Evolutionary conservation across 306 rosid species (phyloP), one percentile per base, ranked within the genome.

Genomic region (Hippophae gyantsensis): DNA sequence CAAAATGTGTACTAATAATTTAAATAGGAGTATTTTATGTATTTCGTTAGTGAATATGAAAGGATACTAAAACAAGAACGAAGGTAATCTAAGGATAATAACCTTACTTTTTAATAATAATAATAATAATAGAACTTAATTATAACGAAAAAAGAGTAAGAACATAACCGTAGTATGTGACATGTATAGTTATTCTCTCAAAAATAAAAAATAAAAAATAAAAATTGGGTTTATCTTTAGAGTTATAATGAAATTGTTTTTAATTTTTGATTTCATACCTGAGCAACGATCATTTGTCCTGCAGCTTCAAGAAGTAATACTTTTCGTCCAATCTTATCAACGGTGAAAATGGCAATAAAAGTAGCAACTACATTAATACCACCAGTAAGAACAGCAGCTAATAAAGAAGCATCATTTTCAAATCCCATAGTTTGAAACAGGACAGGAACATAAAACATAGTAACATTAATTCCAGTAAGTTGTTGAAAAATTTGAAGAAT

Each of bases 381-480:
- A 6, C 76, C 80, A 5, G 69, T 70, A 10, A 76, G 44, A 7
- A 67, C 76, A 0, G 80, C 66, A 4, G 80, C 70, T 9, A 76
- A 40, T 0, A 76, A 58, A 0, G 80, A 54, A 0, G 76, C 73
- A 1, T 69, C 60, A 43, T 55, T 13, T 0, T 60, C 76, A 52
- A 76, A 67, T 2, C 80, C 76, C 58, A 76, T 66, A 0, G 80
- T 76, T 23, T 76, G 76, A 10, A 76, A 76, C 18, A 70, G 57
- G 0, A 66, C 73, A 6, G 80, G 80, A 1, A 73, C 76, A 38
- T 76, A 76, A 45, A 76, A 76, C 70, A 71, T 70, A 47, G 71
- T 62, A 8, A 76, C 72, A 40, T 76, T 76, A 48, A 76, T 76
- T 6, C 80, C 80, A 0, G 80, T 76, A 8, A 76, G 43, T n/a